These are phyloP conservation scores for Agarophyton chilense DNA, from an alignment of 23 red algal genomes.

Conservation along the genomic window DNA sequence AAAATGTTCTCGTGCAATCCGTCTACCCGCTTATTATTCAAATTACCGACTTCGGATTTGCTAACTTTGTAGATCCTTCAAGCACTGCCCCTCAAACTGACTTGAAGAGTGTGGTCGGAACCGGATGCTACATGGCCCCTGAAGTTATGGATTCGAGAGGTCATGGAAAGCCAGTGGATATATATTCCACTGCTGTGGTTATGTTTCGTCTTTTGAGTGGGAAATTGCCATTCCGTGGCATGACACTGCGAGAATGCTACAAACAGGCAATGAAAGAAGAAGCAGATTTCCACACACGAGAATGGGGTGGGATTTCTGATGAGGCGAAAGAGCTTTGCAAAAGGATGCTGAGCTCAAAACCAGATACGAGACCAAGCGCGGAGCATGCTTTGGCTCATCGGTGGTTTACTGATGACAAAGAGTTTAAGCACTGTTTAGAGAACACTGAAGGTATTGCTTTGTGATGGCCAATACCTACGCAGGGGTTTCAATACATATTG, in stretches of 20 bases:
- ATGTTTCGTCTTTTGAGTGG: constrained; percentile 69
- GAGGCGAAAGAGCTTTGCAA: constrained; percentile 59
- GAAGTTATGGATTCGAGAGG: constrained; percentile 71
- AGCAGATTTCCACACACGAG: constrained; percentile 52
- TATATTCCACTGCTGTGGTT: constrained; percentile 78
- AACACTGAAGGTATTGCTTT: not conserved
- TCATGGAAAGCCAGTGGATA: constrained; percentile 71
- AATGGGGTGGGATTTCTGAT: constrained; percentile 69
- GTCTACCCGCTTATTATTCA: constrained; percentile 35
- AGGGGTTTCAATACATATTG: not conserved
- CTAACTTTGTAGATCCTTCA: constrained; percentile 65
- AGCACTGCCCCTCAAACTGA: constrained; percentile 34
- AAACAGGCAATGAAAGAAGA: constrained; percentile 66
- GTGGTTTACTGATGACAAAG: constrained; percentile 66
- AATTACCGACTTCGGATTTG: constrained; percentile 86
- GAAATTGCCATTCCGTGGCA: constrained; percentile 76
- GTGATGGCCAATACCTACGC: no score
- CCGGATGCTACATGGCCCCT: constrained; percentile 74
- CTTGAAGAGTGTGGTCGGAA: constrained; percentile 55
- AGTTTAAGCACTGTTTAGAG: not conserved
- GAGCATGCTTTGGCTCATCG: constrained; percentile 48
- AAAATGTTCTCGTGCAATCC: constrained; percentile 65
- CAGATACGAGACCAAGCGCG: constrained; percentile 41
- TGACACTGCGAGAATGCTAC: constrained; percentile 64
- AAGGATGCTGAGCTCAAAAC: constrained; percentile 59